phyloP scores from a whole-genome alignment of 371 early-diverging fungal species.

The Phascolomyces articulosus region DNA sequence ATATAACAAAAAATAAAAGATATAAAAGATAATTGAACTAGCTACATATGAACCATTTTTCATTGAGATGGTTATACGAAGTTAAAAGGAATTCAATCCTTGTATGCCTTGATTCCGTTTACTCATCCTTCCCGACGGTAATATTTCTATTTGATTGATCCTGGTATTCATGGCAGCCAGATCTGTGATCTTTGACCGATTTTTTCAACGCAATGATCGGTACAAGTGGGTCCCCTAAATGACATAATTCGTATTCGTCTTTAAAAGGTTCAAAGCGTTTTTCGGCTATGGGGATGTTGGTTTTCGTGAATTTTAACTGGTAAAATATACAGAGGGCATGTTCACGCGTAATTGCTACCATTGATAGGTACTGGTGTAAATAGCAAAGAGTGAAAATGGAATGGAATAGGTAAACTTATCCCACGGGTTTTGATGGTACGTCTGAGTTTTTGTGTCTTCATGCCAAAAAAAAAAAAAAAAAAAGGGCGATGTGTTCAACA shows the following conservation, averaged over 20 bases:
- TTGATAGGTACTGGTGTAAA: too few relatives aligned
- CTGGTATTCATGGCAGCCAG: neutral
- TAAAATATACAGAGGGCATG: neutral
- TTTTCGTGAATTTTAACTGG: constrained; percentile 3
- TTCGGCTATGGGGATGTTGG: neutral
- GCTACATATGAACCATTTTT: neutral
- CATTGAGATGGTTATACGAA: neutral
- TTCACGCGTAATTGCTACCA: too few relatives aligned
- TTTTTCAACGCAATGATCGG: constrained; percentile 1
- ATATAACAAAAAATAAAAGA: neutral
- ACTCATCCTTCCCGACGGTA: neutral
- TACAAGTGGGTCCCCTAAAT: neutral
- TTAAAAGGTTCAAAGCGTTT: constrained; percentile 1
- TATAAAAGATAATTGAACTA: neutral
- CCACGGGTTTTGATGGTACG: too few relatives aligned
- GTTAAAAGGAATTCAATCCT: neutral
- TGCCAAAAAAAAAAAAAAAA: too few relatives aligned
- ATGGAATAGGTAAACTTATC: too few relatives aligned
- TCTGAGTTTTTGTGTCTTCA: too few relatives aligned
- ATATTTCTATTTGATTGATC: constrained; percentile 3
- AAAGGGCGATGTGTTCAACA: too few relatives aligned
- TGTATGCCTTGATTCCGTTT: constrained; percentile 1
- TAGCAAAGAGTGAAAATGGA: too few relatives aligned
- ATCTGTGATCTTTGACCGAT: neutral
- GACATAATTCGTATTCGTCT: neutral